Evolutionary conservation across 495 filamentous ascomycete species (phyloP).

Genomic region (Aspergillus incahuasiensis): DNA sequence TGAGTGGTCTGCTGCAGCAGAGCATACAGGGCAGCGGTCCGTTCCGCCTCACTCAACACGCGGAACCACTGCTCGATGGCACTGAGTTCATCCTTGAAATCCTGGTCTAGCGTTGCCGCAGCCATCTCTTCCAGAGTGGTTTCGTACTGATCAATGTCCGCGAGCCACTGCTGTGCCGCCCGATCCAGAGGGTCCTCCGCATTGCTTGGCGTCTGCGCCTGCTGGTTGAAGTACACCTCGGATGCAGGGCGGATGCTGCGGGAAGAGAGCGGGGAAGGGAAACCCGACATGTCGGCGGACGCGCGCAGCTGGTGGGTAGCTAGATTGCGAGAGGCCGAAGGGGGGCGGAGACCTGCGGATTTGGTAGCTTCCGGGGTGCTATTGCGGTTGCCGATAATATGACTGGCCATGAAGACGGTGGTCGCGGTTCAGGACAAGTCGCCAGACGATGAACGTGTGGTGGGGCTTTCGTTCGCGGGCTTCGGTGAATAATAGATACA

Average conservation of each 20-base stretch:
- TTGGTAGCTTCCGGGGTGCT: conserved; percentile 90
- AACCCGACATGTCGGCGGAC: conserved; percentile 93
- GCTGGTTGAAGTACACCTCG: conserved; percentile 83
- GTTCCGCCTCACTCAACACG: conserved; percentile 91
- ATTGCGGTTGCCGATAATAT: conserved; percentile 86
- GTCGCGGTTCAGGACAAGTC: conserved; percentile 41
- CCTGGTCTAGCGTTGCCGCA: conserved; percentile 92
- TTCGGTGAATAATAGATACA: conserved; percentile 37
- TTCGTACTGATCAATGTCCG: conserved; percentile 97
- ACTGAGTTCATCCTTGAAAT: conserved; percentile 98
- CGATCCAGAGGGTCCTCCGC: conserved; percentile 86
- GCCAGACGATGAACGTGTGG: conserved; percentile 9
- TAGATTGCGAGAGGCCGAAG: conserved; percentile 74
- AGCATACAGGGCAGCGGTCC: conserved; percentile 92
- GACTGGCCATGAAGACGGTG: conserved; percentile 44
- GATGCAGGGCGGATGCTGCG: conserved; percentile 89
- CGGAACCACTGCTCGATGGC: conserved; percentile 99
- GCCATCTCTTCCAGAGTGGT: conserved; percentile 98
- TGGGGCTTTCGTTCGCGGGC: conserved; percentile 14
- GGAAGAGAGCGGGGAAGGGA: conserved; percentile 69
- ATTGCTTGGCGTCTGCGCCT: conserved; percentile 57
- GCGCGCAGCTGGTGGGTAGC: conserved; percentile 84
- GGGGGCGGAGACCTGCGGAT: conserved; percentile 88
- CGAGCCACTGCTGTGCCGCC: conserved; percentile 96
- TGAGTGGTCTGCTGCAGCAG: conserved; percentile 97